These are phyloP conservation scores for Acacia pycnantha DNA, from an alignment of 331 rosid genomes.

Conservation along the genomic window DNA sequence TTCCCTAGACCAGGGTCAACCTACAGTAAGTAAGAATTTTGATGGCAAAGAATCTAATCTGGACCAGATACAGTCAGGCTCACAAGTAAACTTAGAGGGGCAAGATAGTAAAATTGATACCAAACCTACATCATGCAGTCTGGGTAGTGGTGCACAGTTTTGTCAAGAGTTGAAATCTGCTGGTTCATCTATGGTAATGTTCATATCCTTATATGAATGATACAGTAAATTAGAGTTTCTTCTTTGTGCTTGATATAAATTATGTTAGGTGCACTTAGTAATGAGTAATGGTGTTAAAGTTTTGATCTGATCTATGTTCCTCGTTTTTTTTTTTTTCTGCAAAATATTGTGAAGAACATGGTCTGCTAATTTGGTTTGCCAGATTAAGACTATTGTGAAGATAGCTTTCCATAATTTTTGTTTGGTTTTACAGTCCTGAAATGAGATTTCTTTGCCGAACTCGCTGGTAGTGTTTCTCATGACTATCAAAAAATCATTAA, in stretches of 20 bases:
- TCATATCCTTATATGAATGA: slow-evolving; percentile 1
- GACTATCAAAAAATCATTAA: too few relatives aligned
- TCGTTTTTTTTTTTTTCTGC: not conserved
- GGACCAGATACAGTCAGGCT: slow-evolving; percentile 34
- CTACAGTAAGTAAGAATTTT: slow-evolving; percentile 30
- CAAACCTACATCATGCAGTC: slow-evolving; percentile 31
- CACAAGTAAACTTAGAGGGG: slow-evolving; percentile 36
- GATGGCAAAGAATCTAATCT: slow-evolving; percentile 39
- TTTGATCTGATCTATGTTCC: slow-evolving; percentile 1
- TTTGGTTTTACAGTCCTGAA: slow-evolving; percentile 9
- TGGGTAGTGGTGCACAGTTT: slow-evolving; percentile 25
- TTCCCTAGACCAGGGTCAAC: slow-evolving; percentile 33
- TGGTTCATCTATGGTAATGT: slow-evolving; percentile 51
- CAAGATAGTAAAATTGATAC: slow-evolving; percentile 36
- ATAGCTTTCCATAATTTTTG: slow-evolving; percentile 1
- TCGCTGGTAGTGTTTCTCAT: too few relatives aligned
- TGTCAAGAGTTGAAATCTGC: slow-evolving; percentile 42
- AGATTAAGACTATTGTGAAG: not conserved
- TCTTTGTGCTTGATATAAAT: slow-evolving; percentile 27
- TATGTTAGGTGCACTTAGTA: not conserved
- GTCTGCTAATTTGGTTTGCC: slow-evolving; percentile 11
- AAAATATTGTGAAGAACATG: not conserved
- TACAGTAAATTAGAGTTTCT: slow-evolving; percentile 1
- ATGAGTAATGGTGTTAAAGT: not conserved
- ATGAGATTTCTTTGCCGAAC: slow-evolving; percentile 3